Conservation (phyloP, 768 basidiomycete genomes). For the Boletus reticuloceps region DNA sequence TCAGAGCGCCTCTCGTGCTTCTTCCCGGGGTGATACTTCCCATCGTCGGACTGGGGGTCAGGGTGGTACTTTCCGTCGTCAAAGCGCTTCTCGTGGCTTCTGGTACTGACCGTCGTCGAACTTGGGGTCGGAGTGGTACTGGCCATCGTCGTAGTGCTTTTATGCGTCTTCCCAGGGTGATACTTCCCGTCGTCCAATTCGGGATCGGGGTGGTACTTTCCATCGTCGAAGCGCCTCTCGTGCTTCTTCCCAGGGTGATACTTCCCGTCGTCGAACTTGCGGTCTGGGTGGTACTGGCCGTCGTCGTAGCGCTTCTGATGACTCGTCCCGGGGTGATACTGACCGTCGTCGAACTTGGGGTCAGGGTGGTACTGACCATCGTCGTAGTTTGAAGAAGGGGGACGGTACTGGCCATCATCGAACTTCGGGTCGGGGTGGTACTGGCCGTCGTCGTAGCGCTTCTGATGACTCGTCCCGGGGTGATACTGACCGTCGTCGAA, state of each 20-base stretch:
- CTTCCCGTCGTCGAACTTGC: slow-evolving; percentile 5
- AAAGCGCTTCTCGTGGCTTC: too few relatives aligned
- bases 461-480: not conserved
- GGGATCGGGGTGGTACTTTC: slow-evolving; percentile 6
- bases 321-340: not conserved
- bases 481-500: not conserved
- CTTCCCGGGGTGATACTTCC: slow-evolving; percentile 3
- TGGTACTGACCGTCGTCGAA: slow-evolving; percentile 7
- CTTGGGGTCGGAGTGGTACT: not conserved
- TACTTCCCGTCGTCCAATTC: not conserved
- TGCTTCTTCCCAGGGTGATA: not conserved
- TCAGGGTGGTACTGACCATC: slow-evolving; percentile 7
- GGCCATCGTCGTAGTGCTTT: not conserved
- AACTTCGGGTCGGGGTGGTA: too few relatives aligned
- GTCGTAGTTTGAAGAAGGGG: not conserved
- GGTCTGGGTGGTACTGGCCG: not conserved
- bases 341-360: not conserved
- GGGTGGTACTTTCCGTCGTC: not conserved
- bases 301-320: not conserved
- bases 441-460: not conserved
- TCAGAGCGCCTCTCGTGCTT: not conserved
- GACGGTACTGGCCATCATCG: too few relatives aligned
- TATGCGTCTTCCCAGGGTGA: not conserved
- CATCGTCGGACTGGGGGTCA: not conserved
- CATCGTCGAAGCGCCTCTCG: too few relatives aligned